These are phyloP conservation scores for Sugiyamaella floridensis DNA, from an alignment of 805 yeast species.

Conservation along the genomic window DNA sequence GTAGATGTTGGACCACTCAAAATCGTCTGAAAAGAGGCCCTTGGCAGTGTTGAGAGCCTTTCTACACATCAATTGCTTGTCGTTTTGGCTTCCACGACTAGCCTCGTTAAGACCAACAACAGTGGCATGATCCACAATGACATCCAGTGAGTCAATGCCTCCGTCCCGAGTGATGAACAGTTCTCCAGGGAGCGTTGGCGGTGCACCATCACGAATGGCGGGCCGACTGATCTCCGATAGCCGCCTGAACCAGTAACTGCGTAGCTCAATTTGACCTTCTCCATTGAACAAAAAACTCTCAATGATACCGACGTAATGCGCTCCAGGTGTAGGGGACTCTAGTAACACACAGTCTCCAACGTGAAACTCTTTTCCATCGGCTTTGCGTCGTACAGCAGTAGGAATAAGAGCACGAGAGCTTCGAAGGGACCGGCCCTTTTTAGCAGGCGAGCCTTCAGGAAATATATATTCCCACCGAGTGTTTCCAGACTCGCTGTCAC, in stretches of 20 bases:
- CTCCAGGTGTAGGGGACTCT: constrained; percentile 2
- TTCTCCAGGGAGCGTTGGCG: constrained; percentile 6
- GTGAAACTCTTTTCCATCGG: constrained; percentile 9
- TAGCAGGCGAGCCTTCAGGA: background rate
- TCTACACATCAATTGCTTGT: constrained; percentile 9
- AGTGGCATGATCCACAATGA: constrained; percentile 10
- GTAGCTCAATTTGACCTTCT: constrained; percentile 11
- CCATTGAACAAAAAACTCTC: constrained; percentile 8
- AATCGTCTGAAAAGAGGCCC: constrained; percentile 7
- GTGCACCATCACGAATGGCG: background rate
- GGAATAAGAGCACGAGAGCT: constrained; percentile 6
- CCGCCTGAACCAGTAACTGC: constrained; percentile 15
- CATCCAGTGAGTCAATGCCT: constrained; percentile 10
- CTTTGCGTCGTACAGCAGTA: constrained; percentile 9
- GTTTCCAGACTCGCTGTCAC: background rate
- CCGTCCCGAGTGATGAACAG: constrained; percentile 11
- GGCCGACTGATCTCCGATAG: constrained; percentile 4
- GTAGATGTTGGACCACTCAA: constrained; percentile 13
- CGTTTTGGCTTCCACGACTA: background rate
- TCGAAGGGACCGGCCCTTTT: constrained; percentile 5
- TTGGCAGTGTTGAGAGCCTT: constrained; percentile 5
- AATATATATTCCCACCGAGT: constrained; percentile 9
- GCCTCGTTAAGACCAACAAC: constrained; percentile 4
- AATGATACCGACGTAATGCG: constrained; percentile 14
- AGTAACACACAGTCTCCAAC: constrained; percentile 17